phyloP scores from a whole-genome alignment of 2,329 filamentous ascomycete species.

The Botrytis fragariae region DNA sequence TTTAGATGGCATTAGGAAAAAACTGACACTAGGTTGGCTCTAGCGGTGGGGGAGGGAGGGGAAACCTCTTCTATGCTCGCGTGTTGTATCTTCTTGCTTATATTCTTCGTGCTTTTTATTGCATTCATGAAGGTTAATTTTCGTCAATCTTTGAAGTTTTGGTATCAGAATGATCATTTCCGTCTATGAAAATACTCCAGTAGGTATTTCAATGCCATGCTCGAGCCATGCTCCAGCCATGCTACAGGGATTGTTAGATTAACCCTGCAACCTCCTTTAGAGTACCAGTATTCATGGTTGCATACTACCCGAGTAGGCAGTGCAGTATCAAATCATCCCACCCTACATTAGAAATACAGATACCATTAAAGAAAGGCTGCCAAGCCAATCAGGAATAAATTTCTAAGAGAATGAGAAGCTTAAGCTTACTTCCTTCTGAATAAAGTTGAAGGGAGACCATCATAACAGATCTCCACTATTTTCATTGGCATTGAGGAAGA shows the following conservation, averaged over 20 bases:
- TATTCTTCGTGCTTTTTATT: not conserved
- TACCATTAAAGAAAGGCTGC: not conserved
- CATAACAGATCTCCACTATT: slow-evolving; percentile 4
- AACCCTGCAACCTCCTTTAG: not conserved
- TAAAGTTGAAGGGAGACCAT: not conserved
- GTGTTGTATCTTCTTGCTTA: not conserved
- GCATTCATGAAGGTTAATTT: not conserved
- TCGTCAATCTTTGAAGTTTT: not conserved
- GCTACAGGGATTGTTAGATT: not conserved
- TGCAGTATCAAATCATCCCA: not conserved
- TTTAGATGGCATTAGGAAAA: not conserved
- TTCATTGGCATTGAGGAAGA: not conserved
- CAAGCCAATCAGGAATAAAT: not conserved
- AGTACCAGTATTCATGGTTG: not conserved
- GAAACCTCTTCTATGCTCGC: not conserved
- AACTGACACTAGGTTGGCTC: not conserved
- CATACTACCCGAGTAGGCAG: not conserved
- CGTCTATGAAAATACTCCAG: not conserved
- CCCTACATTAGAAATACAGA: not conserved
- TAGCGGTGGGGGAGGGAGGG: not conserved
- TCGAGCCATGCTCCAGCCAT: not conserved
- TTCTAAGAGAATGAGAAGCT: not conserved
- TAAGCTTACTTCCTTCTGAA: not conserved
- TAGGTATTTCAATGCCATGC: not conserved
- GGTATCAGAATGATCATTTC: not conserved